Percentiles rank a stretch among this genome's conserved stretches.
Conservation (phyloP, 2,329 filamentous ascomycete genomes). For the Trichoderma oligosporum region DNA sequence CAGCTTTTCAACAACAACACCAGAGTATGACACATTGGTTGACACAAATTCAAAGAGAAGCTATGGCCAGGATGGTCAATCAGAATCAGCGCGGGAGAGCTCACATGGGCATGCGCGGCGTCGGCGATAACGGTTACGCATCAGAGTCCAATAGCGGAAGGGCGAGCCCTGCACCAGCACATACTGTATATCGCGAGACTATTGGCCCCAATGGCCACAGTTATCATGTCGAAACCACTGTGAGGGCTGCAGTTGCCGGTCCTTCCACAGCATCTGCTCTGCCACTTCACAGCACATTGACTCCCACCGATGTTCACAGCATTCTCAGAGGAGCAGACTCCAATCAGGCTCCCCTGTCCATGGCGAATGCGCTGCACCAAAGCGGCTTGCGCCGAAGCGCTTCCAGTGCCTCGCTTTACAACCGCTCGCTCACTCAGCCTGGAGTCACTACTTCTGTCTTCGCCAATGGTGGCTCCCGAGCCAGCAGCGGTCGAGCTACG, state of each 20-base stretch:
- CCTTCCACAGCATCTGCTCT: not conserved
- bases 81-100: conserved; percentile 44
- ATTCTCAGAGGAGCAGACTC: conserved; percentile 46
- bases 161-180: conserved; percentile 27
- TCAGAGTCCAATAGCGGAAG: conserved; percentile 26
- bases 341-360: conserved; percentile 43
- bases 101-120: conserved; percentile 39
- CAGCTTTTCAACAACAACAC: conserved; percentile 38
- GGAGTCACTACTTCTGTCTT: conserved; percentile 43
- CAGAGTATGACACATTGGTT: conserved; percentile 45
- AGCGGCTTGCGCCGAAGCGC: conserved; percentile 51
- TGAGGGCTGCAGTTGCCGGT: not conserved
- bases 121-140: conserved; percentile 32
- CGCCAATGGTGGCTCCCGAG: conserved; percentile 35
- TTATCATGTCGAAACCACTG: conserved; percentile 35
- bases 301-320: conserved; percentile 44
- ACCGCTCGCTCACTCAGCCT: conserved; percentile 34
- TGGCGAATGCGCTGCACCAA: conserved; percentile 48
- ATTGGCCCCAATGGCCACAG: conserved; percentile 34
- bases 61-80: conserved; percentile 39
- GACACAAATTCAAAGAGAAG: conserved; percentile 46
- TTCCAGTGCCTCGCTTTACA: conserved; percentile 43
- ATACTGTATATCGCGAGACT: conserved; percentile 34
- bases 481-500: conserved; percentile 46
- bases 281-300: conserved; percentile 31